These are phyloP conservation scores for Nigrograna mackinnonii DNA, from an alignment of 2,329 filamentous ascomycete genomes.

Conservation along the genomic window DNA sequence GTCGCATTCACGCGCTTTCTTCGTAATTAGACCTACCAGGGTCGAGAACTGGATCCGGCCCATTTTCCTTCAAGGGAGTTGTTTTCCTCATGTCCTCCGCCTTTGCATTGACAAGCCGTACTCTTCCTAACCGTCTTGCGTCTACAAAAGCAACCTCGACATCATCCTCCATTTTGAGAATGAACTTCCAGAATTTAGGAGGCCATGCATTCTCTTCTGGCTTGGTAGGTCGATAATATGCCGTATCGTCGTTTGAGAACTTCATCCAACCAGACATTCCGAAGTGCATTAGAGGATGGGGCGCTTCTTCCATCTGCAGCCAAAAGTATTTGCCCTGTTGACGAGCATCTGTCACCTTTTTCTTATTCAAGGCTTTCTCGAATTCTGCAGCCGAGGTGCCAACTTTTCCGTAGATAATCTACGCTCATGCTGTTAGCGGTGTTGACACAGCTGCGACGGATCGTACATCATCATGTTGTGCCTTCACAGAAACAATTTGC, in stretches of 20 bases:
- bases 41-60: slow-evolving; percentile 89
- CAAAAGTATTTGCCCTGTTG: slow-evolving; percentile 99
- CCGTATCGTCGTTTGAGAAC: slow-evolving; percentile 76
- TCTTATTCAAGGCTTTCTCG: slow-evolving; percentile 72
- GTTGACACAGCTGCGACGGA: background rate
- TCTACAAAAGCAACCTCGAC: slow-evolving; percentile 82
- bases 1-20: too few relatives aligned
- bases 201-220: slow-evolving; percentile 73
- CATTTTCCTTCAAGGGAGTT: slow-evolving; percentile 85
- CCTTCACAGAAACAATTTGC: slow-evolving; percentile 70
- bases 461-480: slow-evolving; percentile 68
- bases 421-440: background rate
- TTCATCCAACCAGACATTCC: slow-evolving; percentile 82
- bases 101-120: slow-evolving; percentile 80
- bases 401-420: slow-evolving; percentile 86
- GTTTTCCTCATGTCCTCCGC: slow-evolving; percentile 75
- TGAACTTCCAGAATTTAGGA: slow-evolving; percentile 87
- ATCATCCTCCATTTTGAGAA: slow-evolving; percentile 68
- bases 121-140: slow-evolving; percentile 74
- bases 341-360: slow-evolving; percentile 70
- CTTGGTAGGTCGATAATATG: slow-evolving; percentile 73
- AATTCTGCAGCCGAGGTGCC: slow-evolving; percentile 79
- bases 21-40: too few relatives aligned
- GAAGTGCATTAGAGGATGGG: slow-evolving; percentile 88
- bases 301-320: slow-evolving; percentile 75